A percentile compares a stretch with the other conserved stretches of the same genome.
These are phyloP conservation scores for Euphorbia neoarborescens DNA, from an alignment of 441 rosid genomes.

Conservation along the genomic window DNA sequence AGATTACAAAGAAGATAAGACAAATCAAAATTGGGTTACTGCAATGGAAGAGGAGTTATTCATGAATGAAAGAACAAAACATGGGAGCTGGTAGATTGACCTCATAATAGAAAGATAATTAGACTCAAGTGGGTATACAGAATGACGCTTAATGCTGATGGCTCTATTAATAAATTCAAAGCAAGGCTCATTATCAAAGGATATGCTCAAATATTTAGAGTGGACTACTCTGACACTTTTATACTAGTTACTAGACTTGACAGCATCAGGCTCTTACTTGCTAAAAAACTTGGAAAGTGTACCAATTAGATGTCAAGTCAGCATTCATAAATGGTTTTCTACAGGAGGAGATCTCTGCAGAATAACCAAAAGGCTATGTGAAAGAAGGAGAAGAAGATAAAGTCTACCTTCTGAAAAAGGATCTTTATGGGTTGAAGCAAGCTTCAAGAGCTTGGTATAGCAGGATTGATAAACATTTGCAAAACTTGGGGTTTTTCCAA, in stretches of 20 bases:
- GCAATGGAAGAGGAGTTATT: too few relatives aligned
- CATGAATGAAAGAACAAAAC: too few relatives aligned
- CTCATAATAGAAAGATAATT: too few relatives aligned
- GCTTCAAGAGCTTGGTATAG: not conserved
- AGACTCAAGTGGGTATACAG: too few relatives aligned
- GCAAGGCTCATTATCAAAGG: too few relatives aligned
- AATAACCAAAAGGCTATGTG: not conserved
- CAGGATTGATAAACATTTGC: not conserved
- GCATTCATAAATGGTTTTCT: not conserved
- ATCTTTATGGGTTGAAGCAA: not conserved
- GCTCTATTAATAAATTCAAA: not conserved
- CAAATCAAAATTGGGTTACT: not conserved
- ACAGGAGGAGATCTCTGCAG: not conserved
- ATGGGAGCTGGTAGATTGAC: too few relatives aligned
- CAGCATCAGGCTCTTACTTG: too few relatives aligned
- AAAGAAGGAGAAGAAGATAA: not conserved
- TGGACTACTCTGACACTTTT: not conserved
- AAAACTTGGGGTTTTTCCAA: not conserved
- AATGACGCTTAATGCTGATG: too few relatives aligned
- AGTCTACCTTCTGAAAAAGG: not conserved
- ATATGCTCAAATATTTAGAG: not conserved
- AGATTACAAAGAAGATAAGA: not conserved
- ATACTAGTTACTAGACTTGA: not conserved
- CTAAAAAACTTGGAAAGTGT: not conserved
- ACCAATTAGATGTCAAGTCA: not conserved